Percentiles rank a stretch among this genome's conserved stretches.
These are phyloP conservation scores for Dendrobium catenatum DNA, from an alignment of 106 monocot genomes.

Conservation along the genomic window DNA sequence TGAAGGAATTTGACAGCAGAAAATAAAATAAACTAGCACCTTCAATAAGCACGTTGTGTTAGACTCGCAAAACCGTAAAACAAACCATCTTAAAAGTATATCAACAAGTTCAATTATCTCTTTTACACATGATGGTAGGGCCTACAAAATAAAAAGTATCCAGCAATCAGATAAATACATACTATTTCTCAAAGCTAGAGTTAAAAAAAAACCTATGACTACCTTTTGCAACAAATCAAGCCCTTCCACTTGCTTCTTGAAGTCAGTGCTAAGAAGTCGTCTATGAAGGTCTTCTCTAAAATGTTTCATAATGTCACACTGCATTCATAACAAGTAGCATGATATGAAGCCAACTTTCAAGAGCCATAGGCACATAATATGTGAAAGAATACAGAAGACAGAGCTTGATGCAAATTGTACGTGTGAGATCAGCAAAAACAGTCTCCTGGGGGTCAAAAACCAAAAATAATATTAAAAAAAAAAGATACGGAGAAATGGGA, in stretches of 20 bases:
- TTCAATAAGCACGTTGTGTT: constrained; percentile 98
- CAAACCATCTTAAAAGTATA: constrained; percentile 95
- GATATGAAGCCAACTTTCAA: not conserved
- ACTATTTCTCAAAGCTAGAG: not conserved
- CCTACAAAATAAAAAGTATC: constrained; percentile 33
- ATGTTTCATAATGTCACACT: constrained; percentile 80
- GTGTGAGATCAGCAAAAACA: not conserved
- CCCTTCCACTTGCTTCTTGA: constrained; percentile 99
- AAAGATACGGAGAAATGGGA: not conserved
- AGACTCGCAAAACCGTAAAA: constrained; percentile 92
- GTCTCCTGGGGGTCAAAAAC: not conserved
- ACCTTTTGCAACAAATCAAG: constrained; percentile 96
- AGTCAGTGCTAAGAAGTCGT: constrained; percentile 79
- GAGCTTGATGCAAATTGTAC: not conserved
- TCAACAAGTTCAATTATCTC: constrained; percentile 96
- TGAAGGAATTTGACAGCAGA: not conserved
- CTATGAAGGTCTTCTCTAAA: constrained; percentile 89
- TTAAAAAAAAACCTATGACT: not conserved
- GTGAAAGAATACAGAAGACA: not conserved
- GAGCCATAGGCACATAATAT: not conserved
- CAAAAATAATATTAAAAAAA: not conserved
- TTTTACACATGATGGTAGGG: constrained; percentile 59
- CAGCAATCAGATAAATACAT: not conserved
- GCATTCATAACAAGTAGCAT: constrained; percentile 10
- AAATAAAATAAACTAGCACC: constrained; percentile 29